phyloP scores from a whole-genome alignment of 306 rosid species.

The Castanopsis chinensis region DNA sequence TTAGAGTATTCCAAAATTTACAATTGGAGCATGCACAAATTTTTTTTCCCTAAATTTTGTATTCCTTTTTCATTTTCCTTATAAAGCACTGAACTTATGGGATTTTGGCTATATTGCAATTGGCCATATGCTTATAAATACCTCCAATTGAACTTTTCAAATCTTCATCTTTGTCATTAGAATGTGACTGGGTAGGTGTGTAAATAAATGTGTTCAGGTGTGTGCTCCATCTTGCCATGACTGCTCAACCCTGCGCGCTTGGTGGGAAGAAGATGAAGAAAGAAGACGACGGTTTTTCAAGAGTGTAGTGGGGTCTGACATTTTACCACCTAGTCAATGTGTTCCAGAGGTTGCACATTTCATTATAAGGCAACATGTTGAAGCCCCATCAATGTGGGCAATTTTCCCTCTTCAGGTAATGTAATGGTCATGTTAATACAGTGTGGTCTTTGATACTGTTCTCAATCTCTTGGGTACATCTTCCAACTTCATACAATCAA shows the following conservation, averaged over 20 bases:
- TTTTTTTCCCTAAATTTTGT: background rate
- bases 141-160: background rate
- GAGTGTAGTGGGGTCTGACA: slow-evolving; percentile 59
- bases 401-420: slow-evolving; percentile 97
- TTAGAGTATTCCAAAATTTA: background rate
- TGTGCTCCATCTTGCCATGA: slow-evolving; percentile 99
- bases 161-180: background rate
- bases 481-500: background rate
- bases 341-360: slow-evolving; percentile 74
- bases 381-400: slow-evolving; percentile 99
- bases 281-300: slow-evolving; percentile 73
- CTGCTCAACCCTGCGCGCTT: slow-evolving; percentile 91
- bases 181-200: slow-evolving; percentile 16
- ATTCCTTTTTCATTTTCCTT: background rate
- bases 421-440: background rate
- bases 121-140: background rate
- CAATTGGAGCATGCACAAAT: background rate
- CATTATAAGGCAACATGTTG: slow-evolving; percentile 69
- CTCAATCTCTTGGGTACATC: background rate
- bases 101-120: background rate
- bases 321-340: slow-evolving; percentile 66
- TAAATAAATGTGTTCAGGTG: slow-evolving; percentile 48
- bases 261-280: slow-evolving; percentile 99
- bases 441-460: background rate
- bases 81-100: background rate